Evolutionary conservation across 768 basidiomycete species (phyloP), one percentile per base, ranked within the genome.

Genomic region (Collybia sordida): DNA sequence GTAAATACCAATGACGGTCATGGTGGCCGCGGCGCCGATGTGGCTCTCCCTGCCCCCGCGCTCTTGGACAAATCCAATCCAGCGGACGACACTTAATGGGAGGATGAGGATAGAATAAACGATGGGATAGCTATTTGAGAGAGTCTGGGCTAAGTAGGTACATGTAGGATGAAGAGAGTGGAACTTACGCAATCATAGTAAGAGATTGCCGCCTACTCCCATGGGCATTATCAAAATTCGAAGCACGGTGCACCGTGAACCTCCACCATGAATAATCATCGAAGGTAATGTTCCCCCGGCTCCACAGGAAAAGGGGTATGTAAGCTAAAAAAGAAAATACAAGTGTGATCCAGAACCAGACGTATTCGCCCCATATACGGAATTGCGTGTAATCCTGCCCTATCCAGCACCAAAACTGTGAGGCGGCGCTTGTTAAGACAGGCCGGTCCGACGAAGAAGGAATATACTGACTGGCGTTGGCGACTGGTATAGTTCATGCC

Each of bases 331-430:
- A 45, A 5, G 72, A 73, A 37, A 68, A 50, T 24, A 58, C 54
- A 6, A 75, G 60, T 4, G 74, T 64, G 28, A 72, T 38, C 77
- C 77, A 76, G 35, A 77, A 62, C 77, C 77, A 77, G 15, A 73
- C 22, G 46, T 77, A 77, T 57, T 75, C 74, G 1, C 71, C 74
- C 40, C 51, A 66, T 14, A 75, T 61, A n/a, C 69, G 64, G 50
- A 68, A 63, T 2, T 52, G 51, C 1, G 58, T 22, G 55, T 62
- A 70, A 8, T 59, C 34, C 4, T 60, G 38, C 28, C 67, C 62
- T 46, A 78, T 69, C 74, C 74, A 76, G 54, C 76, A 78, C 75
- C 75, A 74, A 49, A 69, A 71, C 60, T 63, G 25, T 7, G 25
- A 24, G 18, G 9, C 38, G 46, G 9, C 22, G 36, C 40, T 17